Evolutionary conservation across 345 rosid species (phyloP).

Genomic region (Linum tenue): DNA sequence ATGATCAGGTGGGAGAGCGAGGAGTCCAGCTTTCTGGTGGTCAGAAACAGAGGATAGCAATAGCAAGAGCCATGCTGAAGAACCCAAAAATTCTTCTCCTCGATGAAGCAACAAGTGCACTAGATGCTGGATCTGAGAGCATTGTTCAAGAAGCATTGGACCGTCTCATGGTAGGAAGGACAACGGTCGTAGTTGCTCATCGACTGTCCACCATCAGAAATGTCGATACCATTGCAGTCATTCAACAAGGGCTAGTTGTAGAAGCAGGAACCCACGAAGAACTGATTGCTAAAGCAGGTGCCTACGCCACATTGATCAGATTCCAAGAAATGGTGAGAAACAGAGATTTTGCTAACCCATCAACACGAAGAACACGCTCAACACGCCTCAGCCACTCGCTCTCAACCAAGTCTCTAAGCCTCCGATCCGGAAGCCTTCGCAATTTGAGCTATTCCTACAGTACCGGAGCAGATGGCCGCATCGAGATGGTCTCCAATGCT

Average conservation of each 20-base stretch:
- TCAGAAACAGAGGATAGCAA: conserved; percentile 95
- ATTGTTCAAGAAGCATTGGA: conserved; percentile 98
- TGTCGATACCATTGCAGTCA: conserved; percentile 87
- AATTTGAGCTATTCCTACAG: conserved; percentile 96
- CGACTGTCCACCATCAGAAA: conserved; percentile 92
- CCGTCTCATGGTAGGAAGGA: conserved; percentile 94
- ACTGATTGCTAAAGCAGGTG: conserved; percentile 65
- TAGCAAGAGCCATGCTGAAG: conserved; percentile 97
- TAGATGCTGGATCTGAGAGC: conserved; percentile 95
- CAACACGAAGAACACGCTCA: conserved; percentile 77
- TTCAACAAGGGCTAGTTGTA: conserved; percentile 95
- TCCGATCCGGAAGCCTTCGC: conserved; percentile 90
- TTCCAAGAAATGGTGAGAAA: conserved; percentile 95
- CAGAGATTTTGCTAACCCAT: conserved; percentile 78
- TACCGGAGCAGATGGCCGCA: conserved; percentile 91
- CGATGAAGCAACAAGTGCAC: conserved; percentile 99
- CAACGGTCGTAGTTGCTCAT: conserved; percentile 96
- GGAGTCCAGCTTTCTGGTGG: conserved; percentile 98
- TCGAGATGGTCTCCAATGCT: conserved; percentile 97
- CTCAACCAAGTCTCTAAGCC: conserved; percentile 87
- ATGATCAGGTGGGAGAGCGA: conserved; percentile 79
- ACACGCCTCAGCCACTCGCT: conserved; percentile 81
- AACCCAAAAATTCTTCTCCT: conserved; percentile 89
- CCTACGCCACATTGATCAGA: conserved; percentile 83
- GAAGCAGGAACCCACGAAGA: conserved; percentile 96